phyloP scores from a whole-genome alignment of 495 filamentous ascomycete species.

The Sordaria brevicollis region DNA sequence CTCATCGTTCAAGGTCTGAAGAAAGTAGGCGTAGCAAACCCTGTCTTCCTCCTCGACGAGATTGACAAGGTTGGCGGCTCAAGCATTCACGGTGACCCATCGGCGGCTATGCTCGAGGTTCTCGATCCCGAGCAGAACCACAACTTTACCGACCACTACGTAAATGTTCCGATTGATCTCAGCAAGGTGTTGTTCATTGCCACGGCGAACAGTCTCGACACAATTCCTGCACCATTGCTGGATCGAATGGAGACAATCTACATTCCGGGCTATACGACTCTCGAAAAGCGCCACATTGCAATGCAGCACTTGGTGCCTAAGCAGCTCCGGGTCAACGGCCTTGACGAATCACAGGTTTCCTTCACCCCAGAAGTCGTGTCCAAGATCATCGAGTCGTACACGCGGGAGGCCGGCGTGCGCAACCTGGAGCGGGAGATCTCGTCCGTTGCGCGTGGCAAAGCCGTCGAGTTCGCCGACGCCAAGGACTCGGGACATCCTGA shows the following conservation, averaged over 20 bases:
- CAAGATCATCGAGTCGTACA: slow-evolving; percentile 92
- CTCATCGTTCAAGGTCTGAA: slow-evolving; percentile 88
- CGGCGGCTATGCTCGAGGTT: slow-evolving; percentile 98
- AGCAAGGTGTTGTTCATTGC: slow-evolving; percentile 97
- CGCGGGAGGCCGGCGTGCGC: slow-evolving; percentile 93
- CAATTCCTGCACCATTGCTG: slow-evolving; percentile 87
- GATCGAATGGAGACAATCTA: slow-evolving; percentile 95
- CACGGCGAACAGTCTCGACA: slow-evolving; percentile 94
- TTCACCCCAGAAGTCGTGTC: slow-evolving; percentile 77
- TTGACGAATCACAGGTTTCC: slow-evolving; percentile 59
- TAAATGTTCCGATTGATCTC: slow-evolving; percentile 91
- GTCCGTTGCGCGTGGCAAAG: slow-evolving; percentile 88
- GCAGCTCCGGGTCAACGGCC: slow-evolving; percentile 71
- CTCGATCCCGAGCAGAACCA: slow-evolving; percentile 97
- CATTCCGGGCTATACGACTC: slow-evolving; percentile 88
- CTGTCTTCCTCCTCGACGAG: slow-evolving; percentile 93
- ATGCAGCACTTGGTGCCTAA: slow-evolving; percentile 89
- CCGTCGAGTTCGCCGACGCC: slow-evolving; percentile 86
- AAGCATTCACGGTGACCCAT: slow-evolving; percentile 92
- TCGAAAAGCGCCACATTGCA: slow-evolving; percentile 97
- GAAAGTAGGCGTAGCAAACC: slow-evolving; percentile 93
- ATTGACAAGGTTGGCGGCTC: slow-evolving; percentile 94
- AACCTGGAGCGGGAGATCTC: slow-evolving; percentile 94
- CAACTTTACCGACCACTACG: slow-evolving; percentile 90
- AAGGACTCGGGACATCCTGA: slow-evolving; percentile 61